Evolutionary conservation across 1,139 yeast genomes (phyloP), one percentile per base, ranked within the genome.

Genomic region (Lizanozyma gosingica): DNA sequence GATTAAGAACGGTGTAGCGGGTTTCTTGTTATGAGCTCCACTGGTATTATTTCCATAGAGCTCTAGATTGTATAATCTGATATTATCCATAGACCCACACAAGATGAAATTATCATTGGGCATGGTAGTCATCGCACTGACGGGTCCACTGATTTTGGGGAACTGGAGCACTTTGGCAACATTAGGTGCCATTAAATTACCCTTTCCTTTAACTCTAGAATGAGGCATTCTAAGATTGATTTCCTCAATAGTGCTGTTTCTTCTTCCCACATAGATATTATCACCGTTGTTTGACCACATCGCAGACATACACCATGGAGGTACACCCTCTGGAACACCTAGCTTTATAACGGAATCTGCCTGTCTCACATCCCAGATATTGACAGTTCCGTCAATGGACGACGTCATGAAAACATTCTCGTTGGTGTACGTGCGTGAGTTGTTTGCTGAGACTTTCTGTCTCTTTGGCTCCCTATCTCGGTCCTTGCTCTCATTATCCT

Each of bases 261-360:
- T 75, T 47, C 98, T 73, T 1, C 98, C 98, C 3, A 81, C 88
- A 53, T 73, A 92, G 14, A 90, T 72, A 37, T 67, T 70, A 44
- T 85, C 81, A 6, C 98, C 98, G 52, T 82, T 81, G 41, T 71
- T 69, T 4, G 95, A 82, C 97, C 97, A 94, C 40, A 87, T 77
- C 1, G 95, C 80, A n/a, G 87, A 76, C 75, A 84, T 81, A 60
- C 95, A 83, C 97, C 97, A 92, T 0, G 98, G 98, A 1, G 97
- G 96, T 0, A 80, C 74, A 1, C 78, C 78, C 4, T 72, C 67
- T 0, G 87, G 78, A 3, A 80, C 76, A 1, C 79, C 78, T 17
- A 84, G 60, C 39, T 58, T 56, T 34, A 74, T 66, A 2, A 81
- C 70, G 0, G 80, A 82, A 1, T 53, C 45, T 33, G 55, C 53